Percentiles rank a stretch among this genome's conserved stretches.
Evolutionary conservation across 768 basidiomycete species (phyloP).

Genomic region (Mycena crocata): DNA sequence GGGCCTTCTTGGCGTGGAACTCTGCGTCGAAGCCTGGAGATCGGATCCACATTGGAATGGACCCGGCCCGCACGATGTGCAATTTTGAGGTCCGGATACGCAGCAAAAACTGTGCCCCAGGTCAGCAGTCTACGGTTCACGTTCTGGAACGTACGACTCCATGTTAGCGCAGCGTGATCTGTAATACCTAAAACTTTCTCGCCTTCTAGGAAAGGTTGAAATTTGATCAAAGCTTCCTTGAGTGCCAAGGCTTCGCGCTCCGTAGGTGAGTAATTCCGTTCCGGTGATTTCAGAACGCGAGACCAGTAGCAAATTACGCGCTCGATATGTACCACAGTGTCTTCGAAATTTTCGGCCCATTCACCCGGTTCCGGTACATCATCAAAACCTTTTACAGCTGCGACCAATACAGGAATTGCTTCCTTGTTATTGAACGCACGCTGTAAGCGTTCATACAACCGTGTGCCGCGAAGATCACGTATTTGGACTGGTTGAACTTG

Average conservation of each 20-base stretch:
- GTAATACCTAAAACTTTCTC: slow-evolving; percentile 40
- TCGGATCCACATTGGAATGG: slow-evolving; percentile 47
- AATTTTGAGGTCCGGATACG: slow-evolving; percentile 44
- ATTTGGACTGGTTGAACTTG: slow-evolving; percentile 46
- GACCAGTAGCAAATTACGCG: slow-evolving; percentile 47
- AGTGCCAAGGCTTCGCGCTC: slow-evolving; percentile 33
- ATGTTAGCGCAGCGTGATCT: slow-evolving; percentile 39
- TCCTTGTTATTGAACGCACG: slow-evolving; percentile 35
- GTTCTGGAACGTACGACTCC: slow-evolving; percentile 38
- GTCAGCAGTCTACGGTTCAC: slow-evolving; percentile 39
- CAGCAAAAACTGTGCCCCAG: slow-evolving; percentile 47
- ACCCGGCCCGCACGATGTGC: slow-evolving; percentile 45
- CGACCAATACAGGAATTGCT: slow-evolving; percentile 38
- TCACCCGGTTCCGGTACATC: slow-evolving; percentile 28
- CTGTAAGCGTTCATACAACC: slow-evolving; percentile 37
- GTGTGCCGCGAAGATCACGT: slow-evolving; percentile 43
- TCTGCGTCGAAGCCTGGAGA: slow-evolving; percentile 30
- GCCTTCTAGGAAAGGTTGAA: slow-evolving; percentile 49
- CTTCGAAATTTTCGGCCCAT: slow-evolving; percentile 39
- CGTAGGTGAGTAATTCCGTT: background rate
- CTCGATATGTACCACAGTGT: slow-evolving; percentile 43
- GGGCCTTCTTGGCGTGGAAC: slow-evolving; percentile 34
- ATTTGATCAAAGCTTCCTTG: too few species aligned
- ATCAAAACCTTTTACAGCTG: slow-evolving; percentile 33
- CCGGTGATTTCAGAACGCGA: slow-evolving; percentile 39